A percentile compares a stretch with the other conserved stretches of the same genome.
Evolutionary conservation across 2,329 filamentous ascomycete species (phyloP).

Genomic region (Cladorrhinum sp.): DNA sequence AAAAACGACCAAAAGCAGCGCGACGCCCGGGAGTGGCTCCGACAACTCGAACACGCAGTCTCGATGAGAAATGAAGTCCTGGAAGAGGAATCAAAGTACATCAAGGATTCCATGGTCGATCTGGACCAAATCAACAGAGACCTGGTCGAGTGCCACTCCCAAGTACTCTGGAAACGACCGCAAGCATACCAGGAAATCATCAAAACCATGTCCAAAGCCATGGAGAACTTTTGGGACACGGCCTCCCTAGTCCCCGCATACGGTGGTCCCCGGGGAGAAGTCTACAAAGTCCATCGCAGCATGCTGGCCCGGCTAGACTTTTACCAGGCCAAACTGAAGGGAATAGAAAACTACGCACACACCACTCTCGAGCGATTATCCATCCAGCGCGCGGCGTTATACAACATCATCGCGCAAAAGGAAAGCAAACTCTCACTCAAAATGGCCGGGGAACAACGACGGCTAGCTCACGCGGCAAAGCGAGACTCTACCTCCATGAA

Average conservation of each 20-base stretch:
- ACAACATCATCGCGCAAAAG: conserved; percentile 64
- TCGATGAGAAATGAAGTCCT: conserved; percentile 59
- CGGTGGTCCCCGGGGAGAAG: conserved; percentile 30
- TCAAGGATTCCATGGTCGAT: conserved; percentile 50
- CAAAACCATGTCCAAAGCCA: conserved; percentile 46
- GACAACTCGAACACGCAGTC: conserved; percentile 58
- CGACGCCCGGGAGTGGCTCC: conserved; percentile 60
- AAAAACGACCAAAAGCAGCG: conserved; percentile 60
- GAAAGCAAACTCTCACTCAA: conserved; percentile 62
- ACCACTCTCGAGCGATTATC: conserved; percentile 59
- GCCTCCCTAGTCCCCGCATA: conserved; percentile 24
- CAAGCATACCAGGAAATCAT: conserved; percentile 57
- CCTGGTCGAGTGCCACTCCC: conserved; percentile 61
- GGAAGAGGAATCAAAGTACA: conserved; percentile 49
- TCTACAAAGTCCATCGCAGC: conserved; percentile 49
- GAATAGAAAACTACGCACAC: conserved; percentile 60
- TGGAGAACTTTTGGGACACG: conserved; percentile 42
- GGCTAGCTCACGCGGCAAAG: conserved; percentile 58
- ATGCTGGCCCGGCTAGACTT: conserved; percentile 57
- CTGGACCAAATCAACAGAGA: conserved; percentile 60
- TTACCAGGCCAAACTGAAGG: conserved; percentile 58
- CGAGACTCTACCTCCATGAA: conserved; percentile 64
- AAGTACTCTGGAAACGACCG: conserved; percentile 61
- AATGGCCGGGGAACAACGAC: conserved; percentile 58
- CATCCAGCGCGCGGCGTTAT: conserved; percentile 61